phyloP scores from a whole-genome alignment of 2,329 filamentous ascomycete genomes.

The Venturia asperata region DNA sequence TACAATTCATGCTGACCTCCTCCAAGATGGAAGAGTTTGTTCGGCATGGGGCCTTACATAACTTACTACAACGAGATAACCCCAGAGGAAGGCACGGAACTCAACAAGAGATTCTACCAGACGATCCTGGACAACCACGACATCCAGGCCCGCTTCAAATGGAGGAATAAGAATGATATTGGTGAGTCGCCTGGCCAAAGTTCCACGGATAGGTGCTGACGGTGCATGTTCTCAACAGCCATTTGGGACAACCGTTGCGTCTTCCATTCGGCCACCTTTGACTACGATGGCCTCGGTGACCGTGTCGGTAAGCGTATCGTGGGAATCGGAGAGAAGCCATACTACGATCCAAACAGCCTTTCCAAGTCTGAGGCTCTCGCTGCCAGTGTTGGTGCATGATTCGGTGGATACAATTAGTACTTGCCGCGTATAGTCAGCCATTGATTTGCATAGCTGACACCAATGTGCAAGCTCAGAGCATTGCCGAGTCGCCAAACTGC shows the following conservation, averaged over 20 bases:
- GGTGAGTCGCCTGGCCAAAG: conserved; percentile 23
- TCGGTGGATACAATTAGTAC: not conserved
- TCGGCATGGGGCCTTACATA: conserved; percentile 29
- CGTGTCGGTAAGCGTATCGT: conserved; percentile 48
- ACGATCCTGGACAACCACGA: conserved; percentile 35
- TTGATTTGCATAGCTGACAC: not conserved
- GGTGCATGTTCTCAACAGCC: conserved; percentile 29
- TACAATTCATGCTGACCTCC: not conserved
- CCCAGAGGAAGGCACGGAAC: conserved; percentile 29
- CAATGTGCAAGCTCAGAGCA: not conserved
- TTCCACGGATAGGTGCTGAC: not conserved
- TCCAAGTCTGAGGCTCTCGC: conserved; percentile 6
- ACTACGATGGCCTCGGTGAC: conserved; percentile 49
- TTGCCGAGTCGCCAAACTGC: not conserved
- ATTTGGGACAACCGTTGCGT: conserved; percentile 58
- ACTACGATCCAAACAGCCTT: conserved; percentile 45
- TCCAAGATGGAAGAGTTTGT: conserved; percentile 31
- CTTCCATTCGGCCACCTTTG: conserved; percentile 53
- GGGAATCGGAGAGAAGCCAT: conserved; percentile 50
- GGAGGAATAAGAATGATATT: conserved; percentile 33
- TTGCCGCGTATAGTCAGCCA: not conserved
- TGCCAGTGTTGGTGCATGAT: not conserved
- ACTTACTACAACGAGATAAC: conserved; percentile 33
- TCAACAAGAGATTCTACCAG: conserved; percentile 32
- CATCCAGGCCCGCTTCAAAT: conserved; percentile 36